Base-by-base conservation (phyloP, 2,329 filamentous ascomycete species). In the Pseudogymnoascus sp. region DNA sequence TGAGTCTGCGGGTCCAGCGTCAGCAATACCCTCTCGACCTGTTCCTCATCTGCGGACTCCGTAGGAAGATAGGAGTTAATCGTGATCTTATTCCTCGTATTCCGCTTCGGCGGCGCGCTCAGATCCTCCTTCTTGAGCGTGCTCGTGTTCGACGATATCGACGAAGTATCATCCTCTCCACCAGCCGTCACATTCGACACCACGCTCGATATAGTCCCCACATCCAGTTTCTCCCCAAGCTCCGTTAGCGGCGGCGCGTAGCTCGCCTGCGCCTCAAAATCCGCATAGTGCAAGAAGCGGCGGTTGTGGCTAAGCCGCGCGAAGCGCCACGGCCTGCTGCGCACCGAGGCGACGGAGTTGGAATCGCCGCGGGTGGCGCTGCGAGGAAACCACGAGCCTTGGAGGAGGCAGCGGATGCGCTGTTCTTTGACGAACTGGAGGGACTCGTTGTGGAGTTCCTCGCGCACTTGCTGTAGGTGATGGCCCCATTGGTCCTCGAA, bases 391-490 rank as follows among this genome's bases (percentile, higher is more conserved):
- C 95, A 99, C 8, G 89, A 87, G 5, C 95, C 95, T 68, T 91
- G 84, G 3, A 97, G 82, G 40, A 99, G 79, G 72, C 93, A 97
- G 61, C 95, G 84, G 65, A 97, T 90, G 38, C 95, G 87, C 75
- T 99, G 95, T 77, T 99, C 95, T 75, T 96, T 97, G 75, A 97
- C 90, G 71, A 99, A 99, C 71, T 96, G 91, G 61, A 97, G 78
- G 9, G 93, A 92, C 75, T 99, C 95, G 70, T 93, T 87, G 68
- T 91, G 89, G 49, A 97, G 81, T 74, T 96, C 91, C 62, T 97
- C 91, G 35, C 92, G 88, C n/a, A 96, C 90, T 75, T 95, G 91
- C 66, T 85, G 85, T 28, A 99, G 81, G 75, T 97, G 92, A 65
- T 90, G 85, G 11, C 93, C 93, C 95, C 95, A 99, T 59, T 90